These are phyloP conservation scores for Phytophthora litchii DNA, from an alignment of 352 stramenopile genomes.

Conservation along the genomic window DNA sequence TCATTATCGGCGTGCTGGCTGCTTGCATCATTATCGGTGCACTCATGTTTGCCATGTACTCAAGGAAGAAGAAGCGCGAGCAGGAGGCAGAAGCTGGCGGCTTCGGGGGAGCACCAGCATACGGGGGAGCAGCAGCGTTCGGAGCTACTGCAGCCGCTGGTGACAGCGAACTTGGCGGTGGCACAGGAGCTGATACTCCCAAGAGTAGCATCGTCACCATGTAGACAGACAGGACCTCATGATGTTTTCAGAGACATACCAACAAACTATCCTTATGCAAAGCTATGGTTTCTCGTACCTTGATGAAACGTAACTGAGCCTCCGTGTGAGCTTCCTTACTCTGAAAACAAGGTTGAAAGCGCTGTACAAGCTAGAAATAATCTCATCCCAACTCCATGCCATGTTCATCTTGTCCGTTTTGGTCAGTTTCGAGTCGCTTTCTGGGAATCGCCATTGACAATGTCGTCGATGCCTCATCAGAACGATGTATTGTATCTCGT, in stretches of 20 bases:
- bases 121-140: slow-evolving; percentile 41
- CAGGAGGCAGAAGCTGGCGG: slow-evolving; percentile 51
- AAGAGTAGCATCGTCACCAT: slow-evolving; percentile 84
- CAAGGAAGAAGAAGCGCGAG: slow-evolving; percentile 72
- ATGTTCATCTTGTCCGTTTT: slow-evolving; percentile 5
- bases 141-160: slow-evolving; percentile 27
- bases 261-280: slow-evolving; percentile 44
- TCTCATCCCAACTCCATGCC: too few species aligned
- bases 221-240: slow-evolving; percentile 42
- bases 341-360: too few species aligned
- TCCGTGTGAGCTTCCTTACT: too few species aligned
- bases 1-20: slow-evolving; percentile 69
- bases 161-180: slow-evolving; percentile 27
- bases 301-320: not conserved
- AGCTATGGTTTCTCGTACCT: slow-evolving; percentile 10
- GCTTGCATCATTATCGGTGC: slow-evolving; percentile 68
- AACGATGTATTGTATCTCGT: slow-evolving; percentile 63
- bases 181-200: slow-evolving; percentile 56
- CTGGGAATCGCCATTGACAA: slow-evolving; percentile 22
- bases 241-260: slow-evolving; percentile 29
- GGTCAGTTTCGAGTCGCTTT: slow-evolving; percentile 9
- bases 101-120: slow-evolving; percentile 23
- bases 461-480: slow-evolving; percentile 17
- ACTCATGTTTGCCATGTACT: slow-evolving; percentile 77
- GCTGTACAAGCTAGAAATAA: slow-evolving; percentile 5